phyloP scores from a whole-genome alignment of 2,329 filamentous ascomycete genomes.

The Microthyrium microscopicum region DNA sequence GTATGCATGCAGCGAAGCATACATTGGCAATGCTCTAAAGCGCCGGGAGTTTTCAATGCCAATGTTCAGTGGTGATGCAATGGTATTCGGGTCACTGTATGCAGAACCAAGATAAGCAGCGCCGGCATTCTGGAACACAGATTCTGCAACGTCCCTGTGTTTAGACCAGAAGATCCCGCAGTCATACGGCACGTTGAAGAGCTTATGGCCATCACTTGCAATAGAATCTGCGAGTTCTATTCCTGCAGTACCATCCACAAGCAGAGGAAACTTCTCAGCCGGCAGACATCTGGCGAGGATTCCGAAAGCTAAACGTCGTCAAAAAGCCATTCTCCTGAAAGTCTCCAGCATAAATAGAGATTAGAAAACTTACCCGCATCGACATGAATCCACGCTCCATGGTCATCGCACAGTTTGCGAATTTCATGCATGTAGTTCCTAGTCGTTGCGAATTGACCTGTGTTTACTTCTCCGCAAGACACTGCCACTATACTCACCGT shows the following conservation, averaged over 20 bases:
- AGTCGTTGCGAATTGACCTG: conserved; percentile 58
- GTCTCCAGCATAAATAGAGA: background rate
- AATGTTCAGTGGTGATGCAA: conserved; percentile 72
- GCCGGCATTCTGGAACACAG: conserved; percentile 68
- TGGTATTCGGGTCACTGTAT: conserved; percentile 22
- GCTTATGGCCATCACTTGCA: conserved; percentile 71
- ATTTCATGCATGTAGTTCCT: conserved; percentile 43
- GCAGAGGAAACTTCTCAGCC: conserved; percentile 29
- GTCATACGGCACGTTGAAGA: conserved; percentile 94
- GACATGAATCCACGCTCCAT: conserved; percentile 74
- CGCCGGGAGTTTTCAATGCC: conserved; percentile 83
- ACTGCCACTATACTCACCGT: conserved; percentile 60
- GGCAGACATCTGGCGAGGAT: conserved; percentile 54
- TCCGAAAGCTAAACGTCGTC: conserved; percentile 52
- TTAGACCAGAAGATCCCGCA: conserved; percentile 77
- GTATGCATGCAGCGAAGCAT: conserved; percentile 61
- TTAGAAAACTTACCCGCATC: conserved; percentile 45
- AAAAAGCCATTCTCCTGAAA: too few relatives aligned
- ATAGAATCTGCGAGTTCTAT: conserved; percentile 78
- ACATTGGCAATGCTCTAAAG: conserved; percentile 80
- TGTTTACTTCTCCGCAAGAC: conserved; percentile 85
- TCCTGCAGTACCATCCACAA: conserved; percentile 38
- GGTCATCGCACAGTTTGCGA: conserved; percentile 51
- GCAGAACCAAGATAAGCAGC: conserved; percentile 55
- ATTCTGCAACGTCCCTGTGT: conserved; percentile 37